These are phyloP conservation scores for Monosporascus cannonballus DNA, from an alignment of 2,329 filamentous ascomycete species.

Conservation along the genomic window DNA sequence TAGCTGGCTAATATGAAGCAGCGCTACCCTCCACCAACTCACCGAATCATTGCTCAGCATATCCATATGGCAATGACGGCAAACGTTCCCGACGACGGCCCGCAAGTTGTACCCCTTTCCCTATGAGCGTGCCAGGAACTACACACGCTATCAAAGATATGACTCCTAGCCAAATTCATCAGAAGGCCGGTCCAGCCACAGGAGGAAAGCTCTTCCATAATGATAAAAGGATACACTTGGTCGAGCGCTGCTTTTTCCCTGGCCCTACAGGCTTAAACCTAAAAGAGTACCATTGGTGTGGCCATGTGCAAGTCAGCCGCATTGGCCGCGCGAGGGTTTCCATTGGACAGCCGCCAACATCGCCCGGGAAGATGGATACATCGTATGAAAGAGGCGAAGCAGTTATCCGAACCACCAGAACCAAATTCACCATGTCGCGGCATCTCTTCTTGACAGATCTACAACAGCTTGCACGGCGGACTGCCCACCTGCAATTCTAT, in stretches of 20 bases:
- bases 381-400: neutral
- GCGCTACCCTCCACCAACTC: too few relatives aligned
- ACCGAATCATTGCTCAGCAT: too few relatives aligned
- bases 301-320: slow-evolving; percentile 8
- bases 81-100: neutral
- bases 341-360: slow-evolving; percentile 10
- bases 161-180: slow-evolving; percentile 1
- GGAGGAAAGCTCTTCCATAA: slow-evolving; percentile 2
- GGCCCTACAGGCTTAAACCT: neutral
- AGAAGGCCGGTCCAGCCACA: slow-evolving; percentile 4
- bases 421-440: neutral
- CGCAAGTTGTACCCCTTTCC: slow-evolving; percentile 2
- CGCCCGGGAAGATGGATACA: slow-evolving; percentile 9
- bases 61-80: neutral
- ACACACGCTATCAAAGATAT: slow-evolving; percentile 1
- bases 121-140: neutral
- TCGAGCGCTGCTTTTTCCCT: neutral
- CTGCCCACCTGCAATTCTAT: slow-evolving; percentile 3
- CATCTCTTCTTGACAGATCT: slow-evolving; percentile 9
- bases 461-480: slow-evolving; percentile 8
- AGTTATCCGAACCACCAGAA: neutral
- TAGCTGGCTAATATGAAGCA: too few relatives aligned
- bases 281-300: slow-evolving; percentile 2
- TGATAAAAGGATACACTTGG: neutral
- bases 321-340: slow-evolving; percentile 14